Base-by-base conservation (phyloP, 129 eudicot species). In the Lactuca sativa region DNA sequence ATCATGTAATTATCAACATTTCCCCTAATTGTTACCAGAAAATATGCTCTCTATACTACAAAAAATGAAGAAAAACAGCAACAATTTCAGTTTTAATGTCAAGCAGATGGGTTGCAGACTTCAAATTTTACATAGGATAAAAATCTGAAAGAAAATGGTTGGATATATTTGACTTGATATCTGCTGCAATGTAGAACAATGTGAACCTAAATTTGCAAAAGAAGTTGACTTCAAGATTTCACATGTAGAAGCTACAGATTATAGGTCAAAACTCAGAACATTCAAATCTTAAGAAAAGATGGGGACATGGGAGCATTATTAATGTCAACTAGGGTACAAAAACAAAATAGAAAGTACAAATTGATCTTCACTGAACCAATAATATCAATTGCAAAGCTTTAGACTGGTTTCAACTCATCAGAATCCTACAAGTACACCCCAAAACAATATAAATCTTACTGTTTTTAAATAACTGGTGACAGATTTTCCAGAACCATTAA, bases 221-320 rank as follows among this genome's bases (percentile, higher is more conserved):
- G 21, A 18, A 18, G 21, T 18, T 18, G 21, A 18, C 21, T 0
- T 18, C 21, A 18, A 18, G 21, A 18, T 18, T 18, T 18, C 21
- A 18, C 21, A 18, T 18, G 48, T 9, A 59, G 10, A 47, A 12
- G 56, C 32, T 57, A 43, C 14, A 41, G 51, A 54, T 11, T 34
- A 38, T 54, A 54, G 52, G 73, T 61, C 59, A 71, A 59, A 48
- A 51, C 18, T 72, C 62, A 61, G 62, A 72, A 51, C 55, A 62
- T 72, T 41, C 32, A 25, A 37, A 72, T 55, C 30, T 16, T 16
- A 9, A 17, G 25, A 16, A 16, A 55, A 56, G 10, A 30, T 7
- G 10, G 60, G 60, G 12, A 11, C 60, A 56, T 7, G 11, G 60
- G 60, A 4, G 14, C 60, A 56, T 7, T 21, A 55, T 4, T 56